phyloP scores from a whole-genome alignment of 1,284 basidiomycete species.

The Sanguinoderma infundibulare region DNA sequence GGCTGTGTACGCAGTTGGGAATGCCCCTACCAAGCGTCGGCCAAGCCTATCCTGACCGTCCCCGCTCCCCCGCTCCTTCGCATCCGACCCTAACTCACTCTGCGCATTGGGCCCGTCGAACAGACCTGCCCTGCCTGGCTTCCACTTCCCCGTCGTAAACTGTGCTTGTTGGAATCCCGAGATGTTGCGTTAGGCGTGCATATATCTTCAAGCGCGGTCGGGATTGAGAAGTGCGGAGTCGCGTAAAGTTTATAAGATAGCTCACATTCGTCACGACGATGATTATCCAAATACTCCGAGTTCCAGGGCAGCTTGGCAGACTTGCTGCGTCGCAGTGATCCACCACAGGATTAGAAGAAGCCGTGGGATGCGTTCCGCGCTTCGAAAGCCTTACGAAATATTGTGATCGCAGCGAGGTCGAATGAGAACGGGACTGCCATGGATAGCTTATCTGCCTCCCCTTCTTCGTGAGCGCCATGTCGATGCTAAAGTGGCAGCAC shows the following conservation, averaged over 20 bases:
- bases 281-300: background rate
- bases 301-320: background rate
- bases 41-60: background rate
- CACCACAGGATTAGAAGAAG: background rate
- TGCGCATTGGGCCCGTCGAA: too few species aligned
- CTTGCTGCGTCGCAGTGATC: background rate
- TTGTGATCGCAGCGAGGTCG: background rate
- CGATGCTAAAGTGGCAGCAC: background rate
- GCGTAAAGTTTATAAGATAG: too few species aligned
- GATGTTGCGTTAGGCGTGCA: too few species aligned
- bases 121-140: too few species aligned
- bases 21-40: slow-evolving; percentile 5
- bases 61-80: background rate
- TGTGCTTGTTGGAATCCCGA: too few species aligned
- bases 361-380: background rate
- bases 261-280: too few species aligned
- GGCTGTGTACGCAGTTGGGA: background rate
- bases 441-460: too few species aligned
- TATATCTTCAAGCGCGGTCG: too few species aligned
- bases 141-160: too few species aligned
- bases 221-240: too few species aligned
- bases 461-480: background rate
- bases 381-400: background rate
- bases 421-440: background rate
- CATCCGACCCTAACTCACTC: too few species aligned